Percentiles rank a stretch among this genome's conserved stretches.
Evolutionary conservation across 768 basidiomycete species (phyloP).

Genomic region (Gymnopilus junonius): DNA sequence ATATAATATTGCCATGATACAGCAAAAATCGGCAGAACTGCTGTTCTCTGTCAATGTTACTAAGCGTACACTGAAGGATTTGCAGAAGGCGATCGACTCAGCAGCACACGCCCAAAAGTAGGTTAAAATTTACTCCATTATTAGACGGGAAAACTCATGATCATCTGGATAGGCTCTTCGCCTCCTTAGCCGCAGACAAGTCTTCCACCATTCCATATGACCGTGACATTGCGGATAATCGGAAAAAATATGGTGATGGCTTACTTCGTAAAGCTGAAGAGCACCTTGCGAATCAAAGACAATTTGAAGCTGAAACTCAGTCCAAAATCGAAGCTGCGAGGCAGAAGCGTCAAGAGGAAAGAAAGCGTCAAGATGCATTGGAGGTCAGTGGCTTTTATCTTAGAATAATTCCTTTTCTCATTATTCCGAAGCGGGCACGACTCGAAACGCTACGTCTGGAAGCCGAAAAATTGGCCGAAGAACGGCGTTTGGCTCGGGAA

Average conservation of each 20-base stretch:
- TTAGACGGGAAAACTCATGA: background rate
- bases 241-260: constrained; percentile 87
- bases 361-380: constrained; percentile 59
- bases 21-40: constrained; percentile 95
- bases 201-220: constrained; percentile 78
- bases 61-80: constrained; percentile 82
- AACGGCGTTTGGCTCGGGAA: constrained; percentile 75
- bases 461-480: constrained; percentile 80
- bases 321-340: constrained; percentile 80
- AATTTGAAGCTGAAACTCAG: constrained; percentile 71
- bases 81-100: constrained; percentile 77
- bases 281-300: constrained; percentile 72
- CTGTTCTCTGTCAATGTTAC: constrained; percentile 72
- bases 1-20: constrained; percentile 98
- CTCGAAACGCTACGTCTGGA: constrained; percentile 69
- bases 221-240: constrained; percentile 85
- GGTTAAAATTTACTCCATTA: constrained; percentile 19
- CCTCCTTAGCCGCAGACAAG: constrained; percentile 76
- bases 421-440: constrained; percentile 51
- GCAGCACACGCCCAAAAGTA: constrained; percentile 89
- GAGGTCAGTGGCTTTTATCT: constrained; percentile 54
- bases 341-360: constrained; percentile 80
- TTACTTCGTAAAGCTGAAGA: constrained; percentile 84
- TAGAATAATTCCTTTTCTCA: background rate
- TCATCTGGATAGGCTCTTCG: constrained; percentile 67